Conservation (phyloP, 1,139 yeast genomes). For the Suhomyces bokatorum region DNA sequence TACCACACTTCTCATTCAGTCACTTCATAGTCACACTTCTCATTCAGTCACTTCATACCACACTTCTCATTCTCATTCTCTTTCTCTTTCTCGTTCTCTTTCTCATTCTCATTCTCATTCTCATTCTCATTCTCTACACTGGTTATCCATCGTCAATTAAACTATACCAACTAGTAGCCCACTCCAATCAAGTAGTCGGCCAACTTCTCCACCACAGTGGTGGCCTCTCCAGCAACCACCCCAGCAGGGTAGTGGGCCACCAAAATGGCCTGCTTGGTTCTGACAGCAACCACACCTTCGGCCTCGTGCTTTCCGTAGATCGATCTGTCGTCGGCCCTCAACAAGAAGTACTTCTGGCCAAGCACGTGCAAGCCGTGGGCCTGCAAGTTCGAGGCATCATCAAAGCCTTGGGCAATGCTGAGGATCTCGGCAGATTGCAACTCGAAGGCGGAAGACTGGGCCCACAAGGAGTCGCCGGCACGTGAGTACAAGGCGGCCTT, state of each 20-base stretch:
- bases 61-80: no score
- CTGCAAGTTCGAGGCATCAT: conserved; percentile 75
- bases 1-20: no score
- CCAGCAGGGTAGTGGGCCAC: conserved; percentile 94
- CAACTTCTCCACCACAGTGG: conserved; percentile 88
- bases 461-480: conserved; percentile 96
- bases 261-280: conserved; percentile 89
- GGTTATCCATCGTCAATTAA: neutral
- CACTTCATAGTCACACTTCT: no score
- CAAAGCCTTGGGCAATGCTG: conserved; percentile 77
- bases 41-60: no score
- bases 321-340: conserved; percentile 89
- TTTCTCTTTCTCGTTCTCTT: no score
- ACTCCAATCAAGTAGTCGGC: conserved; percentile 92
- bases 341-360: conserved; percentile 83
- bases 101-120: no score
- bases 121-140: no score
- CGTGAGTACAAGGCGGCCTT: conserved; percentile 90
- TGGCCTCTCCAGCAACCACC: conserved; percentile 92
- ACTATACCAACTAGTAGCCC: conserved; percentile 53
- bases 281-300: conserved; percentile 85
- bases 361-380: conserved; percentile 82
- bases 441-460: conserved; percentile 70
- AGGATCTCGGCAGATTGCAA: conserved; percentile 71
- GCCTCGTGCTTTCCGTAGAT: conserved; percentile 90